Evolutionary conservation across 129 eudicot genomes (phyloP), one percentile per base, ranked within the genome.

Genomic region (Silybum marianum): DNA sequence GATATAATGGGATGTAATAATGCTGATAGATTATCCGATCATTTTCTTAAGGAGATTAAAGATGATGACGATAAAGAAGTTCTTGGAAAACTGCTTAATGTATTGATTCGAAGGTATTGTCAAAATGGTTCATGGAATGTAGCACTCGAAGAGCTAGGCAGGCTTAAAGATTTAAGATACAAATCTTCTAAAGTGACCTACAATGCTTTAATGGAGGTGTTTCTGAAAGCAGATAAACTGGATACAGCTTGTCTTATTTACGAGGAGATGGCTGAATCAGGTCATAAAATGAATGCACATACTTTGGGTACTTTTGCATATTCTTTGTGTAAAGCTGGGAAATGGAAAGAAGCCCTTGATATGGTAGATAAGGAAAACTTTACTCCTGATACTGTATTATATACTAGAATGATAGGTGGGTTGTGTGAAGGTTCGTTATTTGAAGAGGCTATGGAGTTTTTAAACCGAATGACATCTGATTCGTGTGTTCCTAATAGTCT

Each of bases 391-490:
- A 91, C 98, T 18, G 81, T 84, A 39, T 65, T 93, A 38, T 96
- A 90, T 60, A 96, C 93, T 9, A 86, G 85, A 54, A 93, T 96
- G 99, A 96, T 96, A 24, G 83, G 82, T 74, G 99, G 99, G 69
- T 85, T 96, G 87, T 93, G 98, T 85, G 97, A 91, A 74, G 97
- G 91, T 88, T 96, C 97, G 3, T 86, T 87, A 78, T 96, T 96
- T 78, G 97, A 93, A 90, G 99, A 91, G 82, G 99, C 98, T 71
- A 96, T 96, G 98, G 92, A 90, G 66, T 63, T 96, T 60, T 87
- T 96, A 84, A 84, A 79, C 77, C 90, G 86, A 71, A 96, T 96
- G 99, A 88, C 95, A 69, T 54, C 86, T 76, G 74, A 76, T 85
- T 87, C 91, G 42, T 93, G 98, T 70, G 60, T 84, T 40, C 99